These are phyloP conservation scores for Actinidia arguta DNA, from an alignment of 179 eudicot genomes.

Conservation along the genomic window DNA sequence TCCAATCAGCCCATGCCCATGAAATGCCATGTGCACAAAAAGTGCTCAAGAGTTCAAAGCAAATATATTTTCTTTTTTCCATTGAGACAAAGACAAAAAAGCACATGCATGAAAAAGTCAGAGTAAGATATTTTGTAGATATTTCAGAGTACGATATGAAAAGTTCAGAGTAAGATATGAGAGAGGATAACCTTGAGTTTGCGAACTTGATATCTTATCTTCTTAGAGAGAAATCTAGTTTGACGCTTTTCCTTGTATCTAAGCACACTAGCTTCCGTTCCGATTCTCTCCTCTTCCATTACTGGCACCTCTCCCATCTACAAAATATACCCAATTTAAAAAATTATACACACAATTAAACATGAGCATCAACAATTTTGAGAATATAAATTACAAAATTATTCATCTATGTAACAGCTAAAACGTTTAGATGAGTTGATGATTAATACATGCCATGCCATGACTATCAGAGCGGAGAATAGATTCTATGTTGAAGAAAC, in stretches of 20 bases:
- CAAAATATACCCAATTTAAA: not conserved
- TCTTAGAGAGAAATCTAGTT: slow-evolving; percentile 51
- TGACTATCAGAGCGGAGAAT: too few species aligned
- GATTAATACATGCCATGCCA: too few species aligned
- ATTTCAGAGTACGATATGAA: too few species aligned
- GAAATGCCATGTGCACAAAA: not conserved
- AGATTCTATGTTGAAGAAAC: too few species aligned
- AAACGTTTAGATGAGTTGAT: too few species aligned
- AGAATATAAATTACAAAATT: too few species aligned
- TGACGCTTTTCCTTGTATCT: slow-evolving; percentile 66
- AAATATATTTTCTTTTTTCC: not conserved
- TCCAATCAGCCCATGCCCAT: too few species aligned
- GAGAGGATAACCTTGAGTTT: slow-evolving; percentile 47
- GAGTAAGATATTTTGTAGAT: slow-evolving; percentile 22
- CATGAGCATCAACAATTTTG: too few species aligned
- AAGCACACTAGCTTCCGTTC: slow-evolving; percentile 59
- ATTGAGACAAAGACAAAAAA: slow-evolving; percentile 3
- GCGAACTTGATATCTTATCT: slow-evolving; percentile 66
- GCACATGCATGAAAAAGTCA: not conserved
- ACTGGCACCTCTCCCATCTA: slow-evolving; percentile 63
- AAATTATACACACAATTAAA: not conserved
- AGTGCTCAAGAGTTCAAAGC: not conserved
- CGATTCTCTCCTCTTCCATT: slow-evolving; percentile 47
- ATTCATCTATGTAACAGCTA: too few species aligned
- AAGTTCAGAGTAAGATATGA: not conserved